Percentiles rank a stretch among this genome's conserved stretches.
These are phyloP conservation scores for Pseudogymnoascus sp. DNA, from an alignment of 2,329 filamentous ascomycete genomes.

Conservation along the genomic window DNA sequence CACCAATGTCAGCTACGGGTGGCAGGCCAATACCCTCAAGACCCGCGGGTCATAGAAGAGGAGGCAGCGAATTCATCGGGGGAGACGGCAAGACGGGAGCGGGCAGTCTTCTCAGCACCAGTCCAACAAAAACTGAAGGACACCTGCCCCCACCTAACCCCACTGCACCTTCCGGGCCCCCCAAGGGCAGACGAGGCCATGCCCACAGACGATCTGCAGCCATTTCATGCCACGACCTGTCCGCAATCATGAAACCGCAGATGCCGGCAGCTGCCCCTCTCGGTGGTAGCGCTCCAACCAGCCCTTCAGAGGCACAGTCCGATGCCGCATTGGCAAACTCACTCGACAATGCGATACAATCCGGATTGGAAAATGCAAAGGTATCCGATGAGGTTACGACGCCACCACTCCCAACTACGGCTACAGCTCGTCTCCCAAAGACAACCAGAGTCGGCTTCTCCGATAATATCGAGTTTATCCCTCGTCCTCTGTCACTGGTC, in stretches of 20 bases:
- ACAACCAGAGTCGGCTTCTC: constrained; percentile 73
- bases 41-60: constrained; percentile 60
- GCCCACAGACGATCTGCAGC: constrained; percentile 69
- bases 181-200: constrained; percentile 58
- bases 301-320: constrained; percentile 36
- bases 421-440: constrained; percentile 27
- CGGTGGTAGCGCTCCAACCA: constrained; percentile 33
- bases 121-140: constrained; percentile 57
- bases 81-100: constrained; percentile 49
- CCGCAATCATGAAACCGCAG: constrained; percentile 51
- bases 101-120: constrained; percentile 12
- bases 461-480: constrained; percentile 76
- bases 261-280: constrained; percentile 17
- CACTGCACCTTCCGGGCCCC: constrained; percentile 34
- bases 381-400: constrained; percentile 4
- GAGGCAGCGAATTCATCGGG: constrained; percentile 81
- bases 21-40: constrained; percentile 40
- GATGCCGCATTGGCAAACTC: constrained; percentile 19
- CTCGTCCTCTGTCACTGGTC: constrained; percentile 72
- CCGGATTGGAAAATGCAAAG: constrained; percentile 12
- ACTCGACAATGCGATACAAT: constrained; percentile 19
- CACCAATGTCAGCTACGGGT: constrained; percentile 38
- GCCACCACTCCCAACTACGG: constrained; percentile 8
- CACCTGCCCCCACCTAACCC: constrained; percentile 48
- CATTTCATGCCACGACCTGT: constrained; percentile 75